Evolutionary conservation across 225 moss, liverwort and hornwort genomes (phyloP), one percentile per base, ranked within the genome.

Genomic region (Polytrichum formosum): DNA sequence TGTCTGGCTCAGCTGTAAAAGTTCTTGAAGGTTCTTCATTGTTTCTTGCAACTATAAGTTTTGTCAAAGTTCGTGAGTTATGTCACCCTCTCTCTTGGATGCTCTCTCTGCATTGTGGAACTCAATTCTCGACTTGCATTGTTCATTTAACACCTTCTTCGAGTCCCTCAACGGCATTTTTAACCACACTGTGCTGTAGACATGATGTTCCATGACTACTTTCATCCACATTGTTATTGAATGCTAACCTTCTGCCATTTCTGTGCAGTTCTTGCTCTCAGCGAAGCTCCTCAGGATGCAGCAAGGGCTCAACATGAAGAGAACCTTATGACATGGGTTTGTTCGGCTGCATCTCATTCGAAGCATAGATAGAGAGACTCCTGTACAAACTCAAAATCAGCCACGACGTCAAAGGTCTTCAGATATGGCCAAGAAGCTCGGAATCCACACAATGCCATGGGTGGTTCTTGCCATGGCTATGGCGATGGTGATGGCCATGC

Each of bases 401-500:
- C n/a, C 58, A 6, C 23, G 58, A 22, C 20, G 58, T 58, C 13
- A 46, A 46, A 46, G 58, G 23, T 58, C 58, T n/a, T 23, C 58
- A 58, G 58, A 68, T 54, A 77, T 77, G 72, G 64, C 67, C 28
- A 35, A 22, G 55, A 73, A 62, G 18, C 56, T 37, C 23, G 10
- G 22, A 29, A 68, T 23, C 63, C 55, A 26, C 20, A 22, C 67
- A 56, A 28, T 68, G 68, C 28, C 10, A 23, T 61, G 35, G 72
- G 56, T 62, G 56, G 56, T 56, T 29, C 55, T 73, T 29, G 25
- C 67, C 53, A 4, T 72, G 20, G 46, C 13, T 31, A 21, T 54
- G 64, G 58, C 21, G 58, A 58, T 58, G 9, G 58, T 46, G 58
- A 58, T 58, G 21, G 27, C 56, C 46, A 46, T 46, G 59, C 20